These are phyloP conservation scores for Amanita thiersii DNA, from an alignment of 768 basidiomycete species.

Conservation along the genomic window DNA sequence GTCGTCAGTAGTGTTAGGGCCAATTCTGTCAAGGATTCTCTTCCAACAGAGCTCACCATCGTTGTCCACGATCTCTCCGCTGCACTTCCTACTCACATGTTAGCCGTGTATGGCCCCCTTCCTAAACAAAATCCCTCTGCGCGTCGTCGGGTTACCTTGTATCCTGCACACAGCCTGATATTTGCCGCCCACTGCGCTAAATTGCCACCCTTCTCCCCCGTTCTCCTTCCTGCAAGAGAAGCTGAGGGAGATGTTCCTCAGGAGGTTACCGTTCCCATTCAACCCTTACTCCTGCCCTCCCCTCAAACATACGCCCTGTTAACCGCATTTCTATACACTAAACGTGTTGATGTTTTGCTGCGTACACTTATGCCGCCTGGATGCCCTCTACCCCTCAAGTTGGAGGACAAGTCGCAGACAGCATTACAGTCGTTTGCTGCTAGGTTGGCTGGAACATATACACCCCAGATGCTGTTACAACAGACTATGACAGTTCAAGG, in stretches of 20 bases:
- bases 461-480: slow-evolving; percentile 37
- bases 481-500: slow-evolving; percentile 47
- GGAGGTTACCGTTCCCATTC: slow-evolving; percentile 47
- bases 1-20: slow-evolving; percentile 29
- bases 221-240: slow-evolving; percentile 17
- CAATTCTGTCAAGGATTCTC: slow-evolving; percentile 18
- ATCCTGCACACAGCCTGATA: slow-evolving; percentile 63
- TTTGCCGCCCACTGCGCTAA: slow-evolving; percentile 63
- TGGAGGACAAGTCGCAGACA: slow-evolving; percentile 16
- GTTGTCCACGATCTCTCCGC: slow-evolving; percentile 24
- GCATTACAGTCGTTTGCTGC: slow-evolving; percentile 20
- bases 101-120: slow-evolving; percentile 35
- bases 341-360: slow-evolving; percentile 42
- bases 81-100: slow-evolving; percentile 49
- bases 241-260: slow-evolving; percentile 21
- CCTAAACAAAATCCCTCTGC: slow-evolving; percentile 12
- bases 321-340: slow-evolving; percentile 61
- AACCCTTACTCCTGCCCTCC: slow-evolving; percentile 53
- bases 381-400: slow-evolving; percentile 23
- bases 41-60: slow-evolving; percentile 38
- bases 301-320: slow-evolving; percentile 55
- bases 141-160: slow-evolving; percentile 32
- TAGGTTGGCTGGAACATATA: slow-evolving; percentile 30
- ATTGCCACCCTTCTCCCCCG: slow-evolving; percentile 49
- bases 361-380: no score